Evolutionary conservation across 352 stramenopile genomes (phyloP).

Genomic region (Pythium sp.): DNA sequence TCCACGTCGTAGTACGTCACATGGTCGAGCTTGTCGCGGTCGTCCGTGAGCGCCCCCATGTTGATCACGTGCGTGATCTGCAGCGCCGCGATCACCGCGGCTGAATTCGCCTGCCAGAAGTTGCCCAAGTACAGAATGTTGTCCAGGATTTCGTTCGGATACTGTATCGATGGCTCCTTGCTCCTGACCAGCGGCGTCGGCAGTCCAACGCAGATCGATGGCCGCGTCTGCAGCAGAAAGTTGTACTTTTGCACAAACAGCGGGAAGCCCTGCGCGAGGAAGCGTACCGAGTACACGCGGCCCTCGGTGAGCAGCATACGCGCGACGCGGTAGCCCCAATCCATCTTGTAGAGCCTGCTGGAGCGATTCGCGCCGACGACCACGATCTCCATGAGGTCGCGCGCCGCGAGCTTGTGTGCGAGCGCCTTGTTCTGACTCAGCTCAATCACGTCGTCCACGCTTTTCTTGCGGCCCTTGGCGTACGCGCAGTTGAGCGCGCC

Average conservation of each 20-base stretch:
- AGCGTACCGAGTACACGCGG: conserved; percentile 69
- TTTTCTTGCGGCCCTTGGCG: conserved; percentile 28
- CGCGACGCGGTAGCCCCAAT: conserved; percentile 70
- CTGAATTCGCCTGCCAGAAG: conserved; percentile 78
- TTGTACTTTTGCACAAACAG: conserved; percentile 67
- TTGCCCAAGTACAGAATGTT: conserved; percentile 73
- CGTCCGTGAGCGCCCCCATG: conserved; percentile 57
- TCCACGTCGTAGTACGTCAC: conserved; percentile 68
- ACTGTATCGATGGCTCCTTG: conserved; percentile 29
- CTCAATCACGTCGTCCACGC: conserved; percentile 56
- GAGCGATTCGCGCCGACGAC: conserved; percentile 60
- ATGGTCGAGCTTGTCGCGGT: conserved; percentile 48
- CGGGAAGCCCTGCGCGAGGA: conserved; percentile 61
- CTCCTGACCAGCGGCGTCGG: background rate
- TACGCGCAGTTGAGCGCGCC: conserved; percentile 55
- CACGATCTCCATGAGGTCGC: conserved; percentile 74
- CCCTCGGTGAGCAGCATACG: conserved; percentile 61
- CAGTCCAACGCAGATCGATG: conserved; percentile 18
- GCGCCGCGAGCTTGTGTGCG: conserved; percentile 37
- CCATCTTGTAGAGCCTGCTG: conserved; percentile 51
- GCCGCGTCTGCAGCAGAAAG: conserved; percentile 45
- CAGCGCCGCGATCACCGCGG: conserved; percentile 44
- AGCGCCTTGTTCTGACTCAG: conserved; percentile 31
- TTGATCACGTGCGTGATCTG: conserved; percentile 77
- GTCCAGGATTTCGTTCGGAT: conserved; percentile 77